Conservation (phyloP, 2,329 filamentous ascomycete species). For the Gaeumannomyces sp. region DNA sequence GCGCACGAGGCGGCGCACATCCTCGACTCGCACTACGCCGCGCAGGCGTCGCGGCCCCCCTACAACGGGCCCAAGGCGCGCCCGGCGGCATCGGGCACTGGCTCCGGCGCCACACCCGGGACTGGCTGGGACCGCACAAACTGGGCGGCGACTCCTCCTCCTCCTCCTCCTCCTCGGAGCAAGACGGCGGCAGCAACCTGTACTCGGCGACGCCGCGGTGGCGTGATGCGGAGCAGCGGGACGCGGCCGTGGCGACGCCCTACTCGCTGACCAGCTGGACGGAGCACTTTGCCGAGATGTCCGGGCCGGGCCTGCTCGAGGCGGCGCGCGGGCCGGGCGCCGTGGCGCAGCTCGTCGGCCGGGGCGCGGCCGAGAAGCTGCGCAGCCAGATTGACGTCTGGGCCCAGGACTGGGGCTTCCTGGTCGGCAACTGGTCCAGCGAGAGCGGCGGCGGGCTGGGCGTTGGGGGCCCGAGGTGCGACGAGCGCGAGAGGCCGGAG, state of each 20-base stretch:
- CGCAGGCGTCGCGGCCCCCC: neutral
- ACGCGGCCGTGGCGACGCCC: constrained; percentile 1
- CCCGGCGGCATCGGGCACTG: neutral
- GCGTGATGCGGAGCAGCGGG: constrained; percentile 1
- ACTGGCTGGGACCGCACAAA: neutral
- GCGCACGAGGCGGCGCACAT: constrained; percentile 10
- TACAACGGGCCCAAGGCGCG: neutral
- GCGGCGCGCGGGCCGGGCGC: neutral
- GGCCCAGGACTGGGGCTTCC: constrained; percentile 5
- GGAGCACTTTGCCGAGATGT: constrained; percentile 11
- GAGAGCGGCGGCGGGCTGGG: neutral
- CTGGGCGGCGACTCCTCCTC: neutral
- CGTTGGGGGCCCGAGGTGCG: neutral
- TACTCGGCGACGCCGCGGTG: constrained; percentile 5
- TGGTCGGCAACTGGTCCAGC: neutral
- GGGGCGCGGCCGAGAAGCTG: neutral
- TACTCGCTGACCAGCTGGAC: constrained; percentile 9
- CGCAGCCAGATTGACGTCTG: constrained; percentile 1
- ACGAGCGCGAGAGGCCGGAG: neutral
- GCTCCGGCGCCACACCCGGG: neutral
- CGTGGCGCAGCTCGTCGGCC: neutral
- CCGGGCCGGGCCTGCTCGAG: constrained; percentile 6
- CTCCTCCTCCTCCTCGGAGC: too few relatives aligned
- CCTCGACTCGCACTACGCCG: neutral
- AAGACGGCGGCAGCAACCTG: neutral